phyloP scores from a whole-genome alignment of 192 early-diverging fungal genomes.

The Powellomyces hirtus region DNA sequence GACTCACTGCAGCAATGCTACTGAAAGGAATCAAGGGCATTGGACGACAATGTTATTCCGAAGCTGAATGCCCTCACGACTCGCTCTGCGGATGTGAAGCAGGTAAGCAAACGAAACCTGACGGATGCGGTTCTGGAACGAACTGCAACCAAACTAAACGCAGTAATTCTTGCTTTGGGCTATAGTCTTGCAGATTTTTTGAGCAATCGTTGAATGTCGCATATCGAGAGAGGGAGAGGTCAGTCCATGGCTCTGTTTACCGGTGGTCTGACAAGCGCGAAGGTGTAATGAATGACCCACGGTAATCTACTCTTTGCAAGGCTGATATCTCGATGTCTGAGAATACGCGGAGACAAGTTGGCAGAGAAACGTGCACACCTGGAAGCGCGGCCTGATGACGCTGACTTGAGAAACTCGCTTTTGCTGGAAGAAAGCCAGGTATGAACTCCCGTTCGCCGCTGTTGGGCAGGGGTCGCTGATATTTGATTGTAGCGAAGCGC shows the following conservation, averaged over 20 bases:
- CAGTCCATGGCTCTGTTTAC: background rate
- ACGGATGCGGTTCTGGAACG: background rate
- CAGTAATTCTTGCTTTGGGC: background rate
- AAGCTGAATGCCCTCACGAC: conserved; percentile 21
- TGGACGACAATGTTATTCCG: conserved; percentile 27
- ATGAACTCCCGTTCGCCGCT: too few species aligned
- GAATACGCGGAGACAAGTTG: background rate
- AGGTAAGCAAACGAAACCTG: conserved; percentile 2
- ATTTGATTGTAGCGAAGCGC: background rate
- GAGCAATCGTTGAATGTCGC: conserved; percentile 1
- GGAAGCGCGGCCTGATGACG: background rate
- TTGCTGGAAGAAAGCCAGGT: conserved; percentile 9
- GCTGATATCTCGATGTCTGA: conserved; percentile 10
- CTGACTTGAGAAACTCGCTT: background rate
- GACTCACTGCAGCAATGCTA: background rate
- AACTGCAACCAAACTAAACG: background rate
- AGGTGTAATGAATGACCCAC: background rate
- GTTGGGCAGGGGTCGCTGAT: background rate
- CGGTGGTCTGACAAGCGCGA: too few species aligned
- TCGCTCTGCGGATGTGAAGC: background rate
- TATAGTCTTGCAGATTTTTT: conserved; percentile 10
- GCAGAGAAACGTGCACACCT: conserved; percentile 3
- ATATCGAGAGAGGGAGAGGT: conserved; percentile 16
- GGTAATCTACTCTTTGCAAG: background rate
- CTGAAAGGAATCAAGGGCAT: conserved; percentile 8